Base-by-base conservation (phyloP, 2,329 filamentous ascomycete species). In the Xylariomycetidae sp. region DNA sequence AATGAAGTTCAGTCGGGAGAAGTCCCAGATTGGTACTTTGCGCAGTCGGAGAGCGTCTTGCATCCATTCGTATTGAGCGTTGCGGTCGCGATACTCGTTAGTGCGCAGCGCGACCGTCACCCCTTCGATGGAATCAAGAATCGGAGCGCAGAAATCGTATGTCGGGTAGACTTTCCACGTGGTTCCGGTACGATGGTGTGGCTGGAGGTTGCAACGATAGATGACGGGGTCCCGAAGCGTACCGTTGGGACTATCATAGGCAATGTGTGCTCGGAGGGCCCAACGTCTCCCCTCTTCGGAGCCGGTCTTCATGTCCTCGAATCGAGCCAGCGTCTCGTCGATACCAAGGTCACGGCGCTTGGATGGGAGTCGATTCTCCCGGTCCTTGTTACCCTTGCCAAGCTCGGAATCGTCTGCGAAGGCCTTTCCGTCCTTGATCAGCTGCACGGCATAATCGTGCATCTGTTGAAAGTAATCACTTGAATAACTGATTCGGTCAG, bases 191-290 rank as follows among this genome's bases (percentile, higher is more conserved):
- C 85, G 77, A 64, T 88, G 85, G 57, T 89, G 84, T 8, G 65
- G 50, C 22, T 64, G 64, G 41, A 66, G 49, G 54, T 92, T 94
- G 74, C 87, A 95, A 46, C 90, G 82, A 70, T 95, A 96, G 59
- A 96, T 92, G 62, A 96, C 88, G 10, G 89, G 90, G 60, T 96
- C 90, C 44, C 89, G 77, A 74, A 96, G 79, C 31, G 89, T 86
- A 63, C 90, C 92, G 69, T 96, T 96, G 45, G 83, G 83, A 61
- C 89, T 83, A 59, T 92, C 85, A 47, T 83, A 76, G 2, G 86
- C 88, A 48, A 96, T 84, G 69, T 89, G 94, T 30, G 90, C 90
- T 40, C 89, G 85, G 44, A 96, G 89, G 64, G 85, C 94, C 79
- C 88, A 88, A 51, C 72, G 77, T 28, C 77, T 63, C 39, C 89